Percentiles rank a stretch among this genome's conserved stretches.
Evolutionary conservation across 2,329 filamentous ascomycete genomes (phyloP).

Genomic region (Penicillium sp.): DNA sequence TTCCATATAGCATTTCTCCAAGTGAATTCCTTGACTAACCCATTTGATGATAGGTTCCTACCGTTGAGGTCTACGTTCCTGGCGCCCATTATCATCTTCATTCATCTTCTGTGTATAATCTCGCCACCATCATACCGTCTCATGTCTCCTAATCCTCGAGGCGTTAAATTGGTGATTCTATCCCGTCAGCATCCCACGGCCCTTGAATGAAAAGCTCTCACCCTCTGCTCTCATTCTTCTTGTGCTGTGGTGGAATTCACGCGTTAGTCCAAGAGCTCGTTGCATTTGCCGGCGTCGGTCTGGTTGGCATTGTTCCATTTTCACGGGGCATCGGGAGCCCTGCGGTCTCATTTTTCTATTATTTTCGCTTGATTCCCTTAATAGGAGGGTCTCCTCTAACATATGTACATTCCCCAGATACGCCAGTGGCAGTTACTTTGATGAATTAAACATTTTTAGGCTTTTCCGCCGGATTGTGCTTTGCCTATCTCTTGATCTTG

Average conservation of each 20-base stretch:
- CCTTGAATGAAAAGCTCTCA: not conserved
- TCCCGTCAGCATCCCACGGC: constrained; percentile 1
- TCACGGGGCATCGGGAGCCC: constrained; percentile 1
- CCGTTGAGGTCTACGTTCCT: constrained; percentile 9
- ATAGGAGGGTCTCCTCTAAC: not conserved
- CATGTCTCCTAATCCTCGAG: constrained; percentile 5
- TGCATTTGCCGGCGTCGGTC: constrained; percentile 19
- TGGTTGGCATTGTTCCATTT: constrained; percentile 6
- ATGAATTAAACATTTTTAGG: not conserved
- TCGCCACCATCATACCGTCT: not conserved
- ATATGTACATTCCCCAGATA: constrained; percentile 8
- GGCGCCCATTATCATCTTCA: not conserved
- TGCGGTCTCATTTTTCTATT: not conserved
- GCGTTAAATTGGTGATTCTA: not conserved
- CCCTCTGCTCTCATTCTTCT: not conserved
- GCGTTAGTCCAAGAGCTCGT: constrained; percentile 2
- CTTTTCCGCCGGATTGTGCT: not conserved
- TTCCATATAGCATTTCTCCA: not conserved
- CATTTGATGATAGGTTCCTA: constrained; percentile 14
- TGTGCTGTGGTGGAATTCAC: not conserved
- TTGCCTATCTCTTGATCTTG: not conserved
- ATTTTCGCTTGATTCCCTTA: not conserved
- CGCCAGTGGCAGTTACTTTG: constrained; percentile 9
- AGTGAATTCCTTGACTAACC: not conserved
- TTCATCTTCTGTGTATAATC: constrained; percentile 11